A percentile compares a stretch with the other conserved stretches of the same genome.
Conservation (phyloP, 1,139 yeast genomes). For the Pichia sp. region DNA sequence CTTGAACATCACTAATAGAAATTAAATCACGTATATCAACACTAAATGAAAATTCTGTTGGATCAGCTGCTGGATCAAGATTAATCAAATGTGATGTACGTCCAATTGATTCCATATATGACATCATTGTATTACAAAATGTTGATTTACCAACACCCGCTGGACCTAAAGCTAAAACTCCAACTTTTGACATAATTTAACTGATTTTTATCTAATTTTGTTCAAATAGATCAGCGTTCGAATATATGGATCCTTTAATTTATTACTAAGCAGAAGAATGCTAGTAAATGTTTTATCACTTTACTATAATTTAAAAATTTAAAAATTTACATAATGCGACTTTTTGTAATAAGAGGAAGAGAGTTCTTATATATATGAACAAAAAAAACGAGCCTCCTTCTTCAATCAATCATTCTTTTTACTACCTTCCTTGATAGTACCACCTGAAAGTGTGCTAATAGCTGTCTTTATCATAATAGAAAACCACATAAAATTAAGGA, state of each 20-base stretch:
- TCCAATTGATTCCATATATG: constrained; percentile 86
- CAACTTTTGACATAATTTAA: constrained; percentile 98
- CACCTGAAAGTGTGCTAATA: background rate
- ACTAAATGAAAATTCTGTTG: constrained; percentile 84
- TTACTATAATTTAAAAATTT: too few species aligned
- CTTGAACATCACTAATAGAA: constrained; percentile 94
- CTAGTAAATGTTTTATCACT: too few species aligned
- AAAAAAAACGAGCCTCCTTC: too few species aligned
- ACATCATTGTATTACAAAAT: constrained; percentile 78
- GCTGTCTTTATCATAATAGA: constrained; percentile 47
- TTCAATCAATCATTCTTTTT: too few species aligned
- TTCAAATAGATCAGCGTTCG: too few species aligned
- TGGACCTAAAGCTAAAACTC: constrained; percentile 92
- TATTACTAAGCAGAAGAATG: too few species aligned
- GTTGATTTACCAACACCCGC: constrained; percentile 97
- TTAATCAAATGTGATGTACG: constrained; percentile 92
- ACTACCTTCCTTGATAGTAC: too few species aligned
- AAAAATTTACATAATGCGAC: too few species aligned
- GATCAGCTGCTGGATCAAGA: constrained; percentile 96
- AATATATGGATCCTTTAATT: too few species aligned
- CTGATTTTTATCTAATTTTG: too few species aligned
- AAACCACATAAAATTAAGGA: constrained; percentile 48
- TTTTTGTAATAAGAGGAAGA: too few species aligned
- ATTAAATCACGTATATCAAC: constrained; percentile 89
- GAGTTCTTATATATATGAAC: too few species aligned